Percentiles rank a stretch among this genome's conserved stretches.
Conservation (phyloP, 352 stramenopile genomes). For the Albugo candida region DNA sequence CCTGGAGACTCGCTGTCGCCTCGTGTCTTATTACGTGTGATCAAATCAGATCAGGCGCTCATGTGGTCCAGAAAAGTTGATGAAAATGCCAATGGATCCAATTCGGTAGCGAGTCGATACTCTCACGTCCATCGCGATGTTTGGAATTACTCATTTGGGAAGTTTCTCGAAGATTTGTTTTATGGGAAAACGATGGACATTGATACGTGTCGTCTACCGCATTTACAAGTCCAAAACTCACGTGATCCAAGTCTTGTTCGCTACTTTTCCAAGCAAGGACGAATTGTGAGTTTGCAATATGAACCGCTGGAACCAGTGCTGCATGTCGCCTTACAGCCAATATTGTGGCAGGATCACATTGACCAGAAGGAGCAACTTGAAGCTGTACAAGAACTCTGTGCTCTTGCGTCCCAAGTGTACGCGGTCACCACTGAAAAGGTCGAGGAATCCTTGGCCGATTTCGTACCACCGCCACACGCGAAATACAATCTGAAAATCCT, state of each 20-base stretch:
- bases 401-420: constrained; percentile 54
- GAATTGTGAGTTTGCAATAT: constrained; percentile 57
- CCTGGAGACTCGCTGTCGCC: constrained; percentile 22
- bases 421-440: constrained; percentile 58
- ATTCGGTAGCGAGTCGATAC: constrained; percentile 27
- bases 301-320: constrained; percentile 65
- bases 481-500: constrained; percentile 57
- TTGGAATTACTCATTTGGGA: constrained; percentile 77
- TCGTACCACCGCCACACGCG: constrained; percentile 39
- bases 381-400: constrained; percentile 50
- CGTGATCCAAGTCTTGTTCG: constrained; percentile 46
- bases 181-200: constrained; percentile 63
- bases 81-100: constrained; percentile 6
- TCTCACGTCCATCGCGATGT: constrained; percentile 36
- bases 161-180: constrained; percentile 71
- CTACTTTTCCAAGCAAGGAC: constrained; percentile 53
- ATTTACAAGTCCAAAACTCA: constrained; percentile 32
- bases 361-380: constrained; percentile 40
- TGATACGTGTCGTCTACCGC: constrained; percentile 42
- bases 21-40: constrained; percentile 26
- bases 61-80: constrained; percentile 45
- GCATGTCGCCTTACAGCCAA: constrained; percentile 61
- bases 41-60: constrained; percentile 38
- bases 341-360: constrained; percentile 65
- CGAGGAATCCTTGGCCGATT: constrained; percentile 48